Percentiles rank a stretch among this genome's conserved stretches.
Evolutionary conservation across 495 filamentous ascomycete genomes (phyloP).

Genomic region (Mytilinidion resinicola): DNA sequence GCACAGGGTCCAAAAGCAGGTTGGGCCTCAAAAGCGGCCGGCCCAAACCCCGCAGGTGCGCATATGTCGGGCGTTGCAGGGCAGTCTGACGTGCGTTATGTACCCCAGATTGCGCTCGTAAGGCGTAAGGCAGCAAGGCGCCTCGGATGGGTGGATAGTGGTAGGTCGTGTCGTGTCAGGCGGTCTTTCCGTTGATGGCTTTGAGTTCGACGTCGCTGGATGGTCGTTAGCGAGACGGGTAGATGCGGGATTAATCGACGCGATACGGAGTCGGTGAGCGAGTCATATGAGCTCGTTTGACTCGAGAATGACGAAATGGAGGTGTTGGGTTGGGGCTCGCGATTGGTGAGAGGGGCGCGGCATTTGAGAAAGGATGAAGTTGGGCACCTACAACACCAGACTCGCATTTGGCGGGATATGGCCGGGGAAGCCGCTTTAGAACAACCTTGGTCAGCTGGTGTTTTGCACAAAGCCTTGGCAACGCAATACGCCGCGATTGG

Average conservation of each 20-base stretch:
- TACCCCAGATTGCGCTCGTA: not conserved
- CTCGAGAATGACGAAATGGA: not conserved
- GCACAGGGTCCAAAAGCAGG: too few relatives aligned
- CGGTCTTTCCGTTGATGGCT: constrained; percentile 25
- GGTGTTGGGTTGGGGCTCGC: not conserved
- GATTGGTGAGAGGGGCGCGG: not conserved
- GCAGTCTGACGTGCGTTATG: too few relatives aligned
- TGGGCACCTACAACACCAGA: constrained; percentile 31
- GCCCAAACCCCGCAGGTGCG: too few relatives aligned
- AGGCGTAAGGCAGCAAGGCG: not conserved
- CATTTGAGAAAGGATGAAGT: not conserved
- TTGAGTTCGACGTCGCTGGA: constrained; percentile 29
- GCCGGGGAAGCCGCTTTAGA: constrained; percentile 26
- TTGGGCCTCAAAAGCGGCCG: too few relatives aligned
- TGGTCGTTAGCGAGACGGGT: not conserved
- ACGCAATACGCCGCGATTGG: too few relatives aligned
- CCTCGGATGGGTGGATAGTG: too few relatives aligned
- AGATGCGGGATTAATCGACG: not conserved
- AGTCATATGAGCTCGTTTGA: not conserved
- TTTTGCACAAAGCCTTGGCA: too few relatives aligned
- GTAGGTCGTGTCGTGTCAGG: not conserved
- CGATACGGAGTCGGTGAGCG: not conserved
- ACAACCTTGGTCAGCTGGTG: not conserved
- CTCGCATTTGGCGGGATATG: constrained; percentile 25
- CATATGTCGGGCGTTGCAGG: too few relatives aligned